These are phyloP conservation scores for Coniochaeta hoffmannii DNA, from an alignment of 2,329 filamentous ascomycete species.

Conservation along the genomic window DNA sequence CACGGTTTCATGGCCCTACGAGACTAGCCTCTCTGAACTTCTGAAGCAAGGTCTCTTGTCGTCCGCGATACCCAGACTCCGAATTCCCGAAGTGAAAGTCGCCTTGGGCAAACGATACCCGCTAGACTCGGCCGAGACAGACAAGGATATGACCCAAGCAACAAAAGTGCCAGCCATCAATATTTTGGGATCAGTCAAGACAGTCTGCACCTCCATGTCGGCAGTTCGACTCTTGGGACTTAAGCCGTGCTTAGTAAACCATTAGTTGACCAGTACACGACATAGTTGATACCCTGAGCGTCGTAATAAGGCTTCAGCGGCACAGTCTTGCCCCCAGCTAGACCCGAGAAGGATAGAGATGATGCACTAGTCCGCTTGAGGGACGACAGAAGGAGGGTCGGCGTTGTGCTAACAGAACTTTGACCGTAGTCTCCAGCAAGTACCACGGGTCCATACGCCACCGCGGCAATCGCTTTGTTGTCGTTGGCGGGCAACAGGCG, in stretches of 20 bases:
- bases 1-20: neutral
- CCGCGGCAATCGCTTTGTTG: slow-evolving; percentile 30
- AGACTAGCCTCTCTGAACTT: too few relatives aligned
- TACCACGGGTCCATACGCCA: slow-evolving; percentile 39
- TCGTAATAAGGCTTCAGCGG: slow-evolving; percentile 31
- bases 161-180: too few relatives aligned
- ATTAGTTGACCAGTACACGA: slow-evolving; percentile 29
- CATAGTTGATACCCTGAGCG: slow-evolving; percentile 32
- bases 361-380: neutral
- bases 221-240: neutral
- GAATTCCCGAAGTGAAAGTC: too few relatives aligned
- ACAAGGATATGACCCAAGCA: too few relatives aligned
- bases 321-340: slow-evolving; percentile 21
- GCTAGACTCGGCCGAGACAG: too few relatives aligned
- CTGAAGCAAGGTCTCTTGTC: too few relatives aligned
- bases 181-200: too few relatives aligned
- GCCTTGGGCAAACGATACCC: too few relatives aligned
- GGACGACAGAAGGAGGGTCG: slow-evolving; percentile 21
- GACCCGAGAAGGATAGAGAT: slow-evolving; percentile 24
- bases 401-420: slow-evolving; percentile 14
- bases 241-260: neutral
- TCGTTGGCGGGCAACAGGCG: slow-evolving; percentile 39
- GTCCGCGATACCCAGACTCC: too few relatives aligned
- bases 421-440: slow-evolving; percentile 37
- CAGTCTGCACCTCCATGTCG: neutral